Base-by-base conservation (phyloP, 1,284 basidiomycete species). In the Neotropicomus parvogracilis region DNA sequence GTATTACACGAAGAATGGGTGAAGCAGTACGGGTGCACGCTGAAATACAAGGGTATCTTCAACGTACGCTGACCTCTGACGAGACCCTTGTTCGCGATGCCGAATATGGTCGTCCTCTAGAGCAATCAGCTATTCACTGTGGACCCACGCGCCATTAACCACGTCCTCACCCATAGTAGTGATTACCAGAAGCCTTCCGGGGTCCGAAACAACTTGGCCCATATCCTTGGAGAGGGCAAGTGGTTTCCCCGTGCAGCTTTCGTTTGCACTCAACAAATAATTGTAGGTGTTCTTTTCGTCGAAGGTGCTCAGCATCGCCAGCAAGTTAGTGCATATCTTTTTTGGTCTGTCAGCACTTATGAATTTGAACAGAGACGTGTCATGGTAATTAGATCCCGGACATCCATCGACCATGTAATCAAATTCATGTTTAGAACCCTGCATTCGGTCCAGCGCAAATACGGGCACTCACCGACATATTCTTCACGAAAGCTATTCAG, bases 1-100 rank as follows among this genome's bases (percentile, higher is more conserved):
- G n/a, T n/a, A n/a, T n/a, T n/a, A n/a, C n/a, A n/a, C n/a, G 75
- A 81, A 19, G 35, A 47, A 58, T 87, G 84, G 84, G 59, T 72
- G 0, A 56, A 59, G 54, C 4, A n/a, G n/a, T n/a, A n/a, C n/a
- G n/a, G n/a, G n/a, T n/a, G n/a, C n/a, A 78, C 74, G 0, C 56
- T 83, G 39, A 20, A 39, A 17, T 45, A 41, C 28, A 45, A 19
- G 20, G 44, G 44, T 8, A 17, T 41, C 20, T 41, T 45, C 8
- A 6, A 28, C 16, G 44, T 40, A 16, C 20, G 35, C 8, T 24
- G 20, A n/a, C 11, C 27, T 3, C 3, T 12, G n/a, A n/a, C 10
- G 12, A 31, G 27, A 10, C 17, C 10, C 2, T 12, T 24, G n/a
- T 40, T 8, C 12, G 3, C 36, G 10, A 40, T 13, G 9, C 28